These are phyloP conservation scores for Chaetomium sp. DNA, from an alignment of 2,329 filamentous ascomycete species.

Conservation along the genomic window DNA sequence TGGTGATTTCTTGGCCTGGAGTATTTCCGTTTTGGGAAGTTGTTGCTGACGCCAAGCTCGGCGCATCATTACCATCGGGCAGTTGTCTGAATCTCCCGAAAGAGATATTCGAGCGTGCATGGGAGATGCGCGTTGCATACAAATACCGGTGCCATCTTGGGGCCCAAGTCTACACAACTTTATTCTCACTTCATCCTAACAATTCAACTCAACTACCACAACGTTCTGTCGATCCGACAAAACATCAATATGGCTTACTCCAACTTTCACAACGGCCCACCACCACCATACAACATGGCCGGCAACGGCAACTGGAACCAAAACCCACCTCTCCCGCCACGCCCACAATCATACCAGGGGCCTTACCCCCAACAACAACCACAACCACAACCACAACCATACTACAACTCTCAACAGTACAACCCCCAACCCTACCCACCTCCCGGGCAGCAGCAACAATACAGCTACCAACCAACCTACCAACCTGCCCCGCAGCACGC, in stretches of 20 bases:
- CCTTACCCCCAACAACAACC: background rate
- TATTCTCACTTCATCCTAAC: no score
- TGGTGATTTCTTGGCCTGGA: constrained; percentile 26
- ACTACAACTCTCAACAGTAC: background rate
- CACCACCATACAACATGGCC: no score
- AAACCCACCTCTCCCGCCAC: no score
- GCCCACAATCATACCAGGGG: background rate
- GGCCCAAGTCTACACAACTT: no score
- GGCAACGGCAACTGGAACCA: no score
- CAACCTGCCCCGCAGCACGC: background rate
- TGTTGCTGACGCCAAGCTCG: background rate
- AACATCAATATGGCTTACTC: no score
- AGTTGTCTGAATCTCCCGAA: background rate
- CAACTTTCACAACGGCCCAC: no score
- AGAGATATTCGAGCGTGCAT: no score
- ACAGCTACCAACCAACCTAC: background rate
- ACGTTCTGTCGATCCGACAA: no score
- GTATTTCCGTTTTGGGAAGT: background rate
- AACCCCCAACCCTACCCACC: background rate
- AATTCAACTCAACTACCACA: no score
- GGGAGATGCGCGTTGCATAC: no score
- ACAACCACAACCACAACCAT: background rate
- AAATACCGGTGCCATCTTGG: no score
- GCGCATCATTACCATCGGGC: background rate
- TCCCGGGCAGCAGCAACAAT: background rate